phyloP scores from a whole-genome alignment of 1,284 basidiomycete genomes.

The Rhodotorula sp. region DNA sequence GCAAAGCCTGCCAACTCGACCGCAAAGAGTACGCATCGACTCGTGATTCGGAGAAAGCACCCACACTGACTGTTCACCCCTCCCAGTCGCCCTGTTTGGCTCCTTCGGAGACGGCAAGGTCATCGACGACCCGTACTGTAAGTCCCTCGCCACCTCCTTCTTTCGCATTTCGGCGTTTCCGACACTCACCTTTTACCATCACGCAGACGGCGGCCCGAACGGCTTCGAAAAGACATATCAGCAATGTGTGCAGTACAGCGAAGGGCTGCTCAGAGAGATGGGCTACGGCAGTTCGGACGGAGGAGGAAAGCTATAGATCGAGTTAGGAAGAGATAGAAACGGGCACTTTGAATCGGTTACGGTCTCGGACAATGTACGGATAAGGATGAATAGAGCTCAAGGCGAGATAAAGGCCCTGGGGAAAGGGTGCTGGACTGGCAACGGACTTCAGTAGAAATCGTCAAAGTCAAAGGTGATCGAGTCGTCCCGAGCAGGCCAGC shows the following conservation, averaged over 20 bases:
- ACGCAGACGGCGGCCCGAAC: slow-evolving; percentile 19
- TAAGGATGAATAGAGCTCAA: background rate
- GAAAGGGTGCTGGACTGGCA: background rate
- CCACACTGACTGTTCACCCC: background rate
- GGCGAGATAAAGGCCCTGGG: background rate
- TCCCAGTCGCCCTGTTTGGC: slow-evolving; percentile 38
- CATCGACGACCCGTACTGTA: slow-evolving; percentile 40
- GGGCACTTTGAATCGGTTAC: too few species aligned
- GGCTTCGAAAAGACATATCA: slow-evolving; percentile 42
- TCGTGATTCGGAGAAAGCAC: background rate
- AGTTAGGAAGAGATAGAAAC: background rate
- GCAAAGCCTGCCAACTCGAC: slow-evolving; percentile 21
- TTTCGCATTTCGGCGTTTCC: too few species aligned
- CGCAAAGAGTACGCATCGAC: slow-evolving; percentile 18
- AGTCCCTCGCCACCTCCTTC: background rate
- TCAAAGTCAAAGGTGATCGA: slow-evolving; percentile 10
- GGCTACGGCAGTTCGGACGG: slow-evolving; percentile 17
- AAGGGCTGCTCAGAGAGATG: slow-evolving; percentile 36
- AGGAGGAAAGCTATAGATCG: slow-evolving; percentile 20
- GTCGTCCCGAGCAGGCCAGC: background rate
- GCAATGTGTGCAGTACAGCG: slow-evolving; percentile 37
- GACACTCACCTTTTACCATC: background rate
- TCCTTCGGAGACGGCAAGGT: slow-evolving; percentile 36
- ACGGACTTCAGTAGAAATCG: slow-evolving; percentile 7
- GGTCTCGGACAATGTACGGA: too few species aligned